Evolutionary conservation across 352 stramenopile genomes (phyloP), one percentile per base, ranked within the genome.

Genomic region (Lagenidium sp.): DNA sequence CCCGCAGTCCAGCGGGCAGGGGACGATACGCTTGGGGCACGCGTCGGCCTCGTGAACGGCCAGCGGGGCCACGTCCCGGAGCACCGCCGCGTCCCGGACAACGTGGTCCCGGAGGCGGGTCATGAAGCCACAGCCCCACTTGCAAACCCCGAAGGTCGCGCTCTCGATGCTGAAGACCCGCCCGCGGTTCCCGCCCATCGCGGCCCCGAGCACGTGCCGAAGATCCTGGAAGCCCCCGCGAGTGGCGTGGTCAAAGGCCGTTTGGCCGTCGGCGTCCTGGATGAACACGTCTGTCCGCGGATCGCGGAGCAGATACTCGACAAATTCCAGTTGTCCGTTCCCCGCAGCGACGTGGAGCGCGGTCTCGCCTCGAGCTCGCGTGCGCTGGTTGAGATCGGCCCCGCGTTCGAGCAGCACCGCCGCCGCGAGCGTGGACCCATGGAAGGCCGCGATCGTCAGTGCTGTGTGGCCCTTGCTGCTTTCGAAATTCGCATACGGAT

Each of bases 41-140:
- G 44, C 23, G 1, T 45, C 28, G 4, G 36, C 13, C 31, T 90
- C 77, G 31, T 90, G 75, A 0, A 63, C 42, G 13, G 56, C 44
- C 4, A 85, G 43, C 4, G 72, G 72, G 23, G 65, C 55, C 1
- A 48, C 66, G 23, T 63, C 45, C 19, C 62, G 47, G 1, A 73
- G 10, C 15, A 77, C 36, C 4, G 42, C 37, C 30, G 56, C 42
- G 13, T 19, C 19, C n/a, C 30, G 44, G 2, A 70, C 60, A 0
- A 44, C 21, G 36, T 78, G 56, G 12, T 38, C 62, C 2, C 69
- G 48, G 3, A 50, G 45, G 4, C 39, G 32, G 11, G 57, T 41
- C 61, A 87, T 66, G 42, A 82, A 71, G 4, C 74, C 68, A 18
- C 74, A 87, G 15, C 71, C 74, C 68, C 69, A 83, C 25, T 78